Percentiles rank a stretch among this genome's conserved stretches.
Conservation (phyloP, 192 early-diverging fungal genomes). For the Rhizoclosmatium sp. region DNA sequence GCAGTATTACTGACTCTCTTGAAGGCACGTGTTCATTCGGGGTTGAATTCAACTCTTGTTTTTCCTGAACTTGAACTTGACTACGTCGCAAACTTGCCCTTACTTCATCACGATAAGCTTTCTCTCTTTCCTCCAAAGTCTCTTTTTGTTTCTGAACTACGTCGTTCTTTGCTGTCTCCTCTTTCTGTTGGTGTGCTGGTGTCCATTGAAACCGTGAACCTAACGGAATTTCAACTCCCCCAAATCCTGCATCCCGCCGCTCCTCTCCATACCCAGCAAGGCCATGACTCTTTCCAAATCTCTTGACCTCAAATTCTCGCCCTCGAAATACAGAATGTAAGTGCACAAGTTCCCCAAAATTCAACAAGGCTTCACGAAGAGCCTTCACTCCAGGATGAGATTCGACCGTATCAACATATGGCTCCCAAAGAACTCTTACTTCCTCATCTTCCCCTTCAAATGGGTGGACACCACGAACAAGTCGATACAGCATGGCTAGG, state of each 20-base stretch:
- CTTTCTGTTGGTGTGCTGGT: not conserved
- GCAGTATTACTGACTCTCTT: not conserved
- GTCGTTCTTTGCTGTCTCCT: not conserved
- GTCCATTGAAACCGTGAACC: not conserved
- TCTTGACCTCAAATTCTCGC: not conserved
- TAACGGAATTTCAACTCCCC: not conserved
- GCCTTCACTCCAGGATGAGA: not conserved
- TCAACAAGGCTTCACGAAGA: slow-evolving; percentile 15
- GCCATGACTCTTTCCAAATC: not conserved
- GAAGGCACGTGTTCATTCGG: not conserved
- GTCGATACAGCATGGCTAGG: slow-evolving; percentile 10
- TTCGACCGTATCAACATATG: not conserved
- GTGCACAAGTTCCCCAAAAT: slow-evolving; percentile 22
- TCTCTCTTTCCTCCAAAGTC: not conserved
- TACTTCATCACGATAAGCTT: not conserved
- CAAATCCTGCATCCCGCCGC: not conserved
- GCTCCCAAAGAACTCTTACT: not conserved
- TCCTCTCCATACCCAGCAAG: not conserved
- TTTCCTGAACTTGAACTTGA: not conserved
- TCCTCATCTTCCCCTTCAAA: slow-evolving; percentile 1
- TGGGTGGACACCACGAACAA: slow-evolving; percentile 10
- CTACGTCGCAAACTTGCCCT: not conserved
- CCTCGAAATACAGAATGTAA: slow-evolving; percentile 7
- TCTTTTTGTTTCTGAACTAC: too few relatives aligned
- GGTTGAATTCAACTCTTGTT: not conserved